These are phyloP conservation scores for Massospora cicadina DNA, from an alignment of 371 early-diverging fungal genomes.

Conservation along the genomic window DNA sequence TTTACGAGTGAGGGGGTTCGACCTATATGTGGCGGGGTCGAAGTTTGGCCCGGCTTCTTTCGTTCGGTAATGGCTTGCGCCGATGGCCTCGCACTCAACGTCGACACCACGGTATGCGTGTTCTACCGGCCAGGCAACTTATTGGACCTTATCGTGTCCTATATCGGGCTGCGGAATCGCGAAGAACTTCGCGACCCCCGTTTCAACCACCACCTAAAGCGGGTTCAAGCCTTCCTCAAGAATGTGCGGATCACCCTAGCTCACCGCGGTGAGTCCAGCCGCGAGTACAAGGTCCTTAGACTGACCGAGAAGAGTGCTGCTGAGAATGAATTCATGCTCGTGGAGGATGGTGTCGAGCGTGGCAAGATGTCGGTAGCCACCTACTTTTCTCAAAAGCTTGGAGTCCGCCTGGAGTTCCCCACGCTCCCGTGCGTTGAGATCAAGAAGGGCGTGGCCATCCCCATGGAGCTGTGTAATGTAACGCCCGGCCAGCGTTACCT, in stretches of 20 bases:
- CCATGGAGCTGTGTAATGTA: slow-evolving; percentile 74
- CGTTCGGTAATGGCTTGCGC: slow-evolving; percentile 36
- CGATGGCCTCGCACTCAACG: slow-evolving; percentile 29
- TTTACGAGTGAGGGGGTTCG: slow-evolving; percentile 37
- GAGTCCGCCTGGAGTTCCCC: slow-evolving; percentile 42
- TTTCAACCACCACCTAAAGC: not conserved
- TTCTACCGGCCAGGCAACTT: slow-evolving; percentile 1
- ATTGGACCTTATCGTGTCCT: not conserved
- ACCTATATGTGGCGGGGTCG: slow-evolving; percentile 33
- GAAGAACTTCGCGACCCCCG: slow-evolving; percentile 1
- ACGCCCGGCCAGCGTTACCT: slow-evolving; percentile 49
- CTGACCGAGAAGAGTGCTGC: not conserved
- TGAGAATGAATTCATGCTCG: not conserved
- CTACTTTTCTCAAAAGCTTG: slow-evolving; percentile 53
- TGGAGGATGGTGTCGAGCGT: slow-evolving; percentile 11
- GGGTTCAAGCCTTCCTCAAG: not conserved
- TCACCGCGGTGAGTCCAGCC: not conserved
- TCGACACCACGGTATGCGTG: slow-evolving; percentile 33
- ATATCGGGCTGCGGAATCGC: not conserved
- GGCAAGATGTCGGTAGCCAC: slow-evolving; percentile 37
- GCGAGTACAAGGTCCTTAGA: slow-evolving; percentile 2
- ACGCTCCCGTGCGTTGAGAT: slow-evolving; percentile 72
- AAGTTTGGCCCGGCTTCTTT: slow-evolving; percentile 62
- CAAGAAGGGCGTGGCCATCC: slow-evolving; percentile 36
- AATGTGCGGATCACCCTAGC: not conserved